Evolutionary conservation across 345 rosid genomes (phyloP).

Genomic region (Camelina hispida): DNA sequence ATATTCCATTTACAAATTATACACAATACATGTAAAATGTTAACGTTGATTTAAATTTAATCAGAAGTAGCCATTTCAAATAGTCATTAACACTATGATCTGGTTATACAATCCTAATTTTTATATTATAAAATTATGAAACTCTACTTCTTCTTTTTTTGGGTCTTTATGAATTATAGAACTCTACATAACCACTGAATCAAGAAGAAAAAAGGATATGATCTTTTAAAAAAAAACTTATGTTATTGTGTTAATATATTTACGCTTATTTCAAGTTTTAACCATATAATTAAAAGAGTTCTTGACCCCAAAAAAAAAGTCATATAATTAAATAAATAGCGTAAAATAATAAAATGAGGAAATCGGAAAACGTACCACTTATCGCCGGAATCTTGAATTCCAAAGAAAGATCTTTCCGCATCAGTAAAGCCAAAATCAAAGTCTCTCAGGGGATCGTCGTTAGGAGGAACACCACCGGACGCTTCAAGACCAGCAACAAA

Average conservation of each 20-base stretch:
- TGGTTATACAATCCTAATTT: background rate
- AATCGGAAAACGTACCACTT: background rate
- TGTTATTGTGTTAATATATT: too few relatives aligned
- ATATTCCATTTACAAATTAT: too few relatives aligned
- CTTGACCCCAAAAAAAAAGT: background rate
- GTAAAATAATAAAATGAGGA: background rate
- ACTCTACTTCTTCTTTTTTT: too few relatives aligned
- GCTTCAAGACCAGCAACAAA: background rate
- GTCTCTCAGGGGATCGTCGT: background rate
- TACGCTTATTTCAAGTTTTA: too few relatives aligned
- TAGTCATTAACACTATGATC: background rate
- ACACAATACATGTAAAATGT: background rate
- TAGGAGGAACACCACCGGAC: background rate
- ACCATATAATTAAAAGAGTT: background rate
- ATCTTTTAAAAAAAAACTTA: too few relatives aligned
- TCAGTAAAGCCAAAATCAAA: background rate
- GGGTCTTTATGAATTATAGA: too few relatives aligned
- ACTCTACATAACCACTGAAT: too few relatives aligned
- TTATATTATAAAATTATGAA: too few relatives aligned
- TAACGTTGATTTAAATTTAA: background rate
- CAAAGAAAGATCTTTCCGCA: background rate
- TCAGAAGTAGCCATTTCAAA: background rate
- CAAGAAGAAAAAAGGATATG: too few relatives aligned
- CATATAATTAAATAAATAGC: background rate
- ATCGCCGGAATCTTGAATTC: background rate